Percentiles rank a stretch among this genome's conserved stretches.
Evolutionary conservation across 441 rosid species (phyloP).

Genomic region (Syzygium malaccense): DNA sequence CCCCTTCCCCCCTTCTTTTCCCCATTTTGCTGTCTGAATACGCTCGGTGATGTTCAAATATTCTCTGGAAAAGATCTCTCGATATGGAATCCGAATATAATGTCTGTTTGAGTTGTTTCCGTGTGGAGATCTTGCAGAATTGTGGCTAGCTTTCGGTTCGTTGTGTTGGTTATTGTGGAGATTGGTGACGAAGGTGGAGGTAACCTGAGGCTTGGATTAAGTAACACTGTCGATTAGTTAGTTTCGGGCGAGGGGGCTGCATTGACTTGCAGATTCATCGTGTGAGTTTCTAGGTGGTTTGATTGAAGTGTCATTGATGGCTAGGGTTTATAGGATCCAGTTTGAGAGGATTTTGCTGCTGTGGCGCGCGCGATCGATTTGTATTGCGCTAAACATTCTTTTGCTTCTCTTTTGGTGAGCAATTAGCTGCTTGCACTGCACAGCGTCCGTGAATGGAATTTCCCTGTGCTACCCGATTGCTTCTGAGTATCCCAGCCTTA

Average conservation of each 20-base stretch:
- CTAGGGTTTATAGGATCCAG: not conserved
- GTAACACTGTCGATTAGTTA: not conserved
- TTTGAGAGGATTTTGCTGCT: not conserved
- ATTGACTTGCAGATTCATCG: not conserved
- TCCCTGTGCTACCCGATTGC: not conserved
- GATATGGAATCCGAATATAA: not conserved
- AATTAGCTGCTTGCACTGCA: not conserved
- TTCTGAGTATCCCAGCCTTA: not conserved
- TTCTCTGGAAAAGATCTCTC: not conserved
- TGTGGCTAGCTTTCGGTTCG: not conserved
- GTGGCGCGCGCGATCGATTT: not conserved
- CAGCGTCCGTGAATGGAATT: not conserved
- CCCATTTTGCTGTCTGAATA: not conserved
- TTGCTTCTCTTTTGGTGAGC: not conserved
- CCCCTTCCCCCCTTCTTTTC: accelerated
- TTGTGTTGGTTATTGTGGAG: not conserved
- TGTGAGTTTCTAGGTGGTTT: not conserved
- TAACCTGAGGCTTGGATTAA: not conserved
- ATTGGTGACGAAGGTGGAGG: not conserved
- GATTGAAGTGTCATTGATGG: not conserved
- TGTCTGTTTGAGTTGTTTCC: not conserved
- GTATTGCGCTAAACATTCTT: not conserved
- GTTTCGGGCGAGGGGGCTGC: not conserved
- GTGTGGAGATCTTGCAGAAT: not conserved
- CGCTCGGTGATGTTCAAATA: not conserved